Evolutionary conservation across 352 stramenopile species (phyloP), one percentile per base, ranked within the genome.

Genomic region (Phytophthora podocarpi): DNA sequence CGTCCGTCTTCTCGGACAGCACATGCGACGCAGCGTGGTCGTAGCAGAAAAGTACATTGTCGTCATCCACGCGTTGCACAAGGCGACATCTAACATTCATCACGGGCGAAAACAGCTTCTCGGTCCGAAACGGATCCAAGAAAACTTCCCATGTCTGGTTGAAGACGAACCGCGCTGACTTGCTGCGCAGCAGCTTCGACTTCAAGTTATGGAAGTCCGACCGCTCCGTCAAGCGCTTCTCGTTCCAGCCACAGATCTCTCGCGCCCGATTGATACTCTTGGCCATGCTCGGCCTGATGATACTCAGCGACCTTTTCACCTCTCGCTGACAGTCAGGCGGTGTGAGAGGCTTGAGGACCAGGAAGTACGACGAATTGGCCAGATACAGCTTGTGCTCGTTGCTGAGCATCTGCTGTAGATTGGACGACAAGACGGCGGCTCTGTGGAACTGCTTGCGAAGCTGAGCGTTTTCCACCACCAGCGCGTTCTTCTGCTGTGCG

Each of bases 11-110:
- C 39, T 73, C 59, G 10, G 62, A 61, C 16, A 71, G 56, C 11
- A 68, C 56, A 30, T 46, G 54, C 49, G 62, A 66, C 5, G 64
- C 52, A 27, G 51, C 60, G 20, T 70, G 49, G 40, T 76, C 68
- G 32, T 73, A 66, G 27, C 67, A 69, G 24, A 76, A 71, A 36
- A 76, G 58, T 4, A 62, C 27, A 35, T 76, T 73, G 53, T 70
- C 47, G 12, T 73, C 68, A 23, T 76, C 59, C n/a, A 76, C 47
- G 21, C 57, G 67, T 31, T 76, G 68, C 18, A 73, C 64, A 2
- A 76, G 55, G 4, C 68, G 68, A 24, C 61, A 62, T 7, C 55
- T 39, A 15, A 71, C 59, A 45, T 66, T 55, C 64, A 71, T 64
- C 10, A 63, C 47, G 1, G 64, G 46, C 6, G 68, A 59, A 32